Conservation (phyloP, 2,329 filamentous ascomycete genomes). For the Didymosphaeria variabile region DNA sequence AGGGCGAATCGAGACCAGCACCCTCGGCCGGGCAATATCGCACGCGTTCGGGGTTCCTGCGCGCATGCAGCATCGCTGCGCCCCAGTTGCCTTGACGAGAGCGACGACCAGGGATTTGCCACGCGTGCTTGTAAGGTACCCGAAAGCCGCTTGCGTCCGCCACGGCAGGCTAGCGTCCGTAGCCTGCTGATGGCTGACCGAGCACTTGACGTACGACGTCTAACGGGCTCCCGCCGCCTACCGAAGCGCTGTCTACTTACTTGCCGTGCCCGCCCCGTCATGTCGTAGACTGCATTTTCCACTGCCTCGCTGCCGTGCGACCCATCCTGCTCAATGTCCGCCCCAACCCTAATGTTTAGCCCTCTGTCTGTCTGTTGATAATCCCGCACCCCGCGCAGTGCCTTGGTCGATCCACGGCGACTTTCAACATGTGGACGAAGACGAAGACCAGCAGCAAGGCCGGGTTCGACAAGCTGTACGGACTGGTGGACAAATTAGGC, state of each 20-base stretch:
- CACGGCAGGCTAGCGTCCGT: constrained; percentile 1
- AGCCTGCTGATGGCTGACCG: constrained; percentile 16
- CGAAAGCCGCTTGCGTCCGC: constrained; percentile 7
- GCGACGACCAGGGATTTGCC: constrained; percentile 13
- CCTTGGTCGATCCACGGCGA: constrained; percentile 16
- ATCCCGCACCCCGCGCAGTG: constrained; percentile 24
- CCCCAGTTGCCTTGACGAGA: constrained; percentile 10
- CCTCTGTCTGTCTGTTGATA: constrained; percentile 26
- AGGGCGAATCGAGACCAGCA: not conserved
- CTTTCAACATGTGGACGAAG: constrained; percentile 43
- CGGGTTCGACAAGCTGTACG: constrained; percentile 77
- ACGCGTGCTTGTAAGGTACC: constrained; percentile 14
- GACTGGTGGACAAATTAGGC: constrained; percentile 72
- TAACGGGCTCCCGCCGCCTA: constrained; percentile 15
- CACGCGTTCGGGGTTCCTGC: constrained; percentile 12
- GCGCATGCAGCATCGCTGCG: constrained; percentile 10
- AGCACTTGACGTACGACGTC: constrained; percentile 16
- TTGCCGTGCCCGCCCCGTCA: constrained; percentile 12
- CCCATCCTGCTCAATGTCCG: constrained; percentile 13
- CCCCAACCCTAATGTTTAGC: constrained; percentile 3
- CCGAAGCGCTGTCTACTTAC: constrained; percentile 15
- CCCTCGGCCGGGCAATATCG: constrained; percentile 7
- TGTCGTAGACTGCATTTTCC: constrained; percentile 11
- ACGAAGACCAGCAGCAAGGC: constrained; percentile 47
- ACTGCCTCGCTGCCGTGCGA: constrained; percentile 17